Base-by-base conservation (phyloP, 2,329 filamentous ascomycete species). In the Curvularia eragrostidis region DNA sequence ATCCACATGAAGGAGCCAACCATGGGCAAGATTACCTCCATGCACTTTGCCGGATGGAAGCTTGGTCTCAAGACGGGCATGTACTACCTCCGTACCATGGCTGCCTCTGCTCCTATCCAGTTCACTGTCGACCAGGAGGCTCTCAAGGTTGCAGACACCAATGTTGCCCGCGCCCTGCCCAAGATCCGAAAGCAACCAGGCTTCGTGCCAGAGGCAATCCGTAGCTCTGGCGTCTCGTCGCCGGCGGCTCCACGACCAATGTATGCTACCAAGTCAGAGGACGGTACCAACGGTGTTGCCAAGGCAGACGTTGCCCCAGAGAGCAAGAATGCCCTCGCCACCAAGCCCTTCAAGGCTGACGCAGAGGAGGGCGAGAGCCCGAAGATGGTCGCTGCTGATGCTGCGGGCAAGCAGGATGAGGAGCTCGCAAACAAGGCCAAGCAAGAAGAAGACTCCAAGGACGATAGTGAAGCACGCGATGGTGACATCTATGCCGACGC, bases 41-140 rank as follows among this genome's bases (percentile, higher is more conserved):
- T 99, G 95, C 95, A 99, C 83, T 99, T 99, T 76, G 87, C 95
- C 48, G 95, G 95, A 71, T 99, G 95, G 95, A 99, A 98, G 85
- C 89, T 98, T 66, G 95, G 95, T 74, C 87, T 99, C 69, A 99
- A 99, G 90, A 99, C 95, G 34, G 95, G 95, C 83, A 98, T 99
- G 95, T 99, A 99, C 88, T 99, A 99, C 81, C 89, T 99, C 70
- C 92, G 95, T 72, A 99, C 95, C 47, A 95, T 96, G 88, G 95
- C 95, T 63, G 95, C 95, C 34, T 93, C 93, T 18, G 93, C 93
- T 46, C 95, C 95, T 52, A 99, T 99, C 67, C 95, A 99, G 80
- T 99, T 99, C 83, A 99, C 95, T 4, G 95, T 99, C 74, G 95
- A 99, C 76, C 94, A 99, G 80, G 91, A 97, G 80, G 91, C 91